Evolutionary conservation across 139 green algal species (phyloP).

Genomic region (Coccomyxa sp.): DNA sequence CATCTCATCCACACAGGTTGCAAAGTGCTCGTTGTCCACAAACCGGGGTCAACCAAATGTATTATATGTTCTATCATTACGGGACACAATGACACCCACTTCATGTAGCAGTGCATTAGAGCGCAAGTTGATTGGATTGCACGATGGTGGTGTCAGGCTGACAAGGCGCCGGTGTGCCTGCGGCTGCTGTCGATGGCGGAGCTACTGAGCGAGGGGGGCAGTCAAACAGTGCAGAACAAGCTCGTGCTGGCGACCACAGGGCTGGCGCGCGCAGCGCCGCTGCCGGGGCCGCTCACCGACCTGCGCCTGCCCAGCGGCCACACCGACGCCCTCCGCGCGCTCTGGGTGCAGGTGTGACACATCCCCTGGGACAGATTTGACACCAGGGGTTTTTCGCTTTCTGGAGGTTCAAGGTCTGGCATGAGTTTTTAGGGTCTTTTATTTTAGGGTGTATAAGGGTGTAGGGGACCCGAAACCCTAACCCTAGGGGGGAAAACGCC

Average conservation of each 20-base stretch:
- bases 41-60: too few relatives aligned
- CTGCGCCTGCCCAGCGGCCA: not conserved
- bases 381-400: too few relatives aligned
- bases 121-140: too few relatives aligned
- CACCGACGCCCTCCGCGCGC: not conserved
- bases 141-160: not conserved
- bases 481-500: too few relatives aligned
- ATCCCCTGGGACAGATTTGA: too few relatives aligned
- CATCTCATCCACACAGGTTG: too few relatives aligned
- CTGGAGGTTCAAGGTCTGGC: not conserved
- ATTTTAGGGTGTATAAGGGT: too few relatives aligned
- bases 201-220: not conserved
- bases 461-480: too few relatives aligned
- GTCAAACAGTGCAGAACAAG: not conserved
- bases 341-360: not conserved
- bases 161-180: constrained; percentile 2
- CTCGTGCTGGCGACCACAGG: not conserved
- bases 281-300: not conserved
- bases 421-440: too few relatives aligned
- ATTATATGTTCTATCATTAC: not conserved
- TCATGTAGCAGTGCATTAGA: not conserved
- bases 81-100: not conserved
- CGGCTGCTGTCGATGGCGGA: constrained; percentile 21
- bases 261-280: not conserved
- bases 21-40: too few relatives aligned